Conservation (phyloP, 2,329 filamentous ascomycete species). For the Rhytidhysteron rufulum region DNA sequence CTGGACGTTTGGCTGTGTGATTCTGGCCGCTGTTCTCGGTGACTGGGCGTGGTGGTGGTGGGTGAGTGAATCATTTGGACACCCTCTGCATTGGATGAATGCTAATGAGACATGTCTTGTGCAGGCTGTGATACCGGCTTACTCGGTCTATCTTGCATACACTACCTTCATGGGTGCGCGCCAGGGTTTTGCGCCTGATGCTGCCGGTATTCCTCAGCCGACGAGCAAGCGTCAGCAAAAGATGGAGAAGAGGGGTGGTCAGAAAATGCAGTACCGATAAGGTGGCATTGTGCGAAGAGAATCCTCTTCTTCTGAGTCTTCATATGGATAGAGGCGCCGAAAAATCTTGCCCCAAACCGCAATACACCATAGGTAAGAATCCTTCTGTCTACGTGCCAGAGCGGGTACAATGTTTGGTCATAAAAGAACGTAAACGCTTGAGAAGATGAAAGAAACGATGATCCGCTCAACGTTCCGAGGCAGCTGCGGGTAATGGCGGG, state of each 20-base stretch:
- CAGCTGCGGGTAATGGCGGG: background rate
- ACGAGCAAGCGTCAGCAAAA: conserved; percentile 49
- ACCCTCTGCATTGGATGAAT: background rate
- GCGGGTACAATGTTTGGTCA: no score
- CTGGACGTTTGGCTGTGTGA: conserved; percentile 80
- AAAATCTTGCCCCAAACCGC: no score
- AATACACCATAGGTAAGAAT: no score
- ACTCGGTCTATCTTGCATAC: conserved; percentile 43
- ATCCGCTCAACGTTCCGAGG: background rate
- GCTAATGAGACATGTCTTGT: background rate
- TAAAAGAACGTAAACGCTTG: no score
- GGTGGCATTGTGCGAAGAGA: background rate
- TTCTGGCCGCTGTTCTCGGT: conserved; percentile 71
- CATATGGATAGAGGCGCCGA: no score
- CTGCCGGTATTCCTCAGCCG: conserved; percentile 33
- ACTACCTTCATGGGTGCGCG: conserved; percentile 44
- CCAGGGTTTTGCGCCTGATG: conserved; percentile 40
- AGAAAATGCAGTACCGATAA: conserved; percentile 46
- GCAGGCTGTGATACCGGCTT: conserved; percentile 41
- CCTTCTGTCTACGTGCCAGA: no score
- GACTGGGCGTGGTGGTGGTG: conserved; percentile 73
- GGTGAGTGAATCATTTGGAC: conserved; percentile 19
- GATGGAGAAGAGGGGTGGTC: conserved; percentile 50
- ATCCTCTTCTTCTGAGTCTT: no score
- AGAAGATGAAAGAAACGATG: no score